These are phyloP conservation scores for Talaromyces piceae DNA, from an alignment of 2,329 filamentous ascomycete species.

Conservation along the genomic window DNA sequence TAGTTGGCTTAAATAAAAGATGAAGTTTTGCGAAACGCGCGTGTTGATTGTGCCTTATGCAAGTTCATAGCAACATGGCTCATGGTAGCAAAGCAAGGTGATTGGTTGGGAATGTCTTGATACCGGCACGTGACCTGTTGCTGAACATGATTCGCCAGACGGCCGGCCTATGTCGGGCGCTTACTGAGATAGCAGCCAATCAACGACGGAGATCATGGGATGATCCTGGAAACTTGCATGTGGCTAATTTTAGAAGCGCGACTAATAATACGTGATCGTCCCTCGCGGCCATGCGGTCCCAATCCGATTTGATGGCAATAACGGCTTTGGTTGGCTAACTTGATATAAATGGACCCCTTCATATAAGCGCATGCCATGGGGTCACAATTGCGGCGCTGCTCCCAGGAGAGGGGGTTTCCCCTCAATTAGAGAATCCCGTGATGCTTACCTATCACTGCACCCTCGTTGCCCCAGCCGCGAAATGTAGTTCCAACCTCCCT, in stretches of 20 bases:
- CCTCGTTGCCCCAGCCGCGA: background rate
- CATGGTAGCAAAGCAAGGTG: too few species aligned
- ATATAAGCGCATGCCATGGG: background rate
- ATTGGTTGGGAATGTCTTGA: background rate
- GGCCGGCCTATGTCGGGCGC: background rate
- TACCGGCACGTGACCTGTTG: background rate
- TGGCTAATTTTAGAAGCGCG: constrained; percentile 4
- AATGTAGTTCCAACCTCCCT: background rate
- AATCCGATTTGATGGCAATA: constrained; percentile 8
- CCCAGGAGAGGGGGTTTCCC: constrained; percentile 1
- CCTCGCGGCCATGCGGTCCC: constrained; percentile 1
- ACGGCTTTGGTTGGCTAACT: background rate
- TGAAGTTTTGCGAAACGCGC: too few species aligned
- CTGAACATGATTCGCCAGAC: background rate
- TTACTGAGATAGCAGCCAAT: constrained; percentile 2
- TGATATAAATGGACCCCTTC: background rate
- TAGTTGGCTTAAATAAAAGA: too few species aligned
- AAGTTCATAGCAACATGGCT: too few species aligned
- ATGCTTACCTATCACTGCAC: background rate
- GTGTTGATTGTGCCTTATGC: too few species aligned
- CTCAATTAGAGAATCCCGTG: constrained; percentile 5
- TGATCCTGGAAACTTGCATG: constrained; percentile 4
- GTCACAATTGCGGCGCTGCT: constrained; percentile 5
- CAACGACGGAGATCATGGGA: background rate
- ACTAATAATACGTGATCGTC: background rate